phyloP scores from a whole-genome alignment of 2,329 filamentous ascomycete genomes.

The Capronia americana region DNA sequence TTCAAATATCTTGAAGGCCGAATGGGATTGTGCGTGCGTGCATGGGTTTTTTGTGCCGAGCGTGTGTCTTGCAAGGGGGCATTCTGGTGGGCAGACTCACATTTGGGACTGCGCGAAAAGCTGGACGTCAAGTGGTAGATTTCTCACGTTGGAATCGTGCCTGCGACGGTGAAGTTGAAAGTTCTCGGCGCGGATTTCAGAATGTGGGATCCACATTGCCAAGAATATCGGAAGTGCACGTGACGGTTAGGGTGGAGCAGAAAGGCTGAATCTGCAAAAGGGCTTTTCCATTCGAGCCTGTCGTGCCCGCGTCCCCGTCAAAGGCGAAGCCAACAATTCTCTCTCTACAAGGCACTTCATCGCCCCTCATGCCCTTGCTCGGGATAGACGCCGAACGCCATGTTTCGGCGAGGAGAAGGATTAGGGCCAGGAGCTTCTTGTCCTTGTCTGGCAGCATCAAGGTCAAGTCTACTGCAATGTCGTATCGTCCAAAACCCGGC shows the following conservation, averaged over 20 bases:
- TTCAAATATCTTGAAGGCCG: not conserved
- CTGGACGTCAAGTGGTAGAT: not conserved
- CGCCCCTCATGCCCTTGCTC: not conserved
- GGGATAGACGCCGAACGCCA: not conserved
- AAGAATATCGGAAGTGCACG: constrained; percentile 3
- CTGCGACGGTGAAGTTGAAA: constrained; percentile 13
- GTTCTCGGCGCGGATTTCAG: constrained; percentile 15
- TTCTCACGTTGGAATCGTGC: constrained; percentile 8
- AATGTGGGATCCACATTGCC: constrained; percentile 22
- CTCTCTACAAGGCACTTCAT: not conserved
- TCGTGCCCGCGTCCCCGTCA: too few relatives aligned
- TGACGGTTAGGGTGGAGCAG: not conserved
- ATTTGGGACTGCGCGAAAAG: not conserved
- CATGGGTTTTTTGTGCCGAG: not conserved
- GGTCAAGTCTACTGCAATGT: not conserved
- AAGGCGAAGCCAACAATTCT: not conserved
- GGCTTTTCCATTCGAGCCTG: too few relatives aligned
- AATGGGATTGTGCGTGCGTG: not conserved
- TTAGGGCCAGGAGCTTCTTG: too few relatives aligned
- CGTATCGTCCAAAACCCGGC: not conserved
- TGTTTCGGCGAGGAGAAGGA: not conserved
- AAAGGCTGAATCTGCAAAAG: not conserved
- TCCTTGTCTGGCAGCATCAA: not conserved
- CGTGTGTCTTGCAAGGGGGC: too few relatives aligned
- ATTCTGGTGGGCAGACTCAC: not conserved